Conservation (phyloP, 495 filamentous ascomycete species). For the Aspergillus diversus region DNA sequence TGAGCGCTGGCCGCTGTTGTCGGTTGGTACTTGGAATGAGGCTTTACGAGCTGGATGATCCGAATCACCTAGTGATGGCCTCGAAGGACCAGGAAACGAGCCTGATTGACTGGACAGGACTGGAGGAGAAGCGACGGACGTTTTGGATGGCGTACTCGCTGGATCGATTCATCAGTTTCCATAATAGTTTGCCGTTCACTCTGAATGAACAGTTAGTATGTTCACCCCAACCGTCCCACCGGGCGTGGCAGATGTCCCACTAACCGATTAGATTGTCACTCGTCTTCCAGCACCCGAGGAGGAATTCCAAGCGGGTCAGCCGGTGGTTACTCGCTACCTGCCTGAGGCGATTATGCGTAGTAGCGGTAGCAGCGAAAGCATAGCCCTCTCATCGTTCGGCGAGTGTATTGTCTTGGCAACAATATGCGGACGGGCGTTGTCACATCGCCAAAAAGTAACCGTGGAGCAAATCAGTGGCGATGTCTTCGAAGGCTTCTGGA, state of each 20-base stretch:
- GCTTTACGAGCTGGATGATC: slow-evolving; percentile 53
- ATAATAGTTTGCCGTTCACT: slow-evolving; percentile 49
- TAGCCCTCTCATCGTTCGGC: slow-evolving; percentile 44
- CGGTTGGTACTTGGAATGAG: slow-evolving; percentile 54
- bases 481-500: slow-evolving; percentile 43
- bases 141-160: slow-evolving; percentile 62
- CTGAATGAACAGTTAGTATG: slow-evolving; percentile 55
- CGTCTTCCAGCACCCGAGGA: slow-evolving; percentile 40
- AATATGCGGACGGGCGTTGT: slow-evolving; percentile 49
- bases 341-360: slow-evolving; percentile 42
- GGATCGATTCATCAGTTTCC: slow-evolving; percentile 55
- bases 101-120: slow-evolving; percentile 31
- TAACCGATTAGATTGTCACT: slow-evolving; percentile 25
- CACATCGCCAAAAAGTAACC: slow-evolving; percentile 44
- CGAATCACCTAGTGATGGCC: slow-evolving; percentile 21
- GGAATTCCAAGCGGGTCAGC: slow-evolving; percentile 55
- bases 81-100: slow-evolving; percentile 16
- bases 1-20: slow-evolving; percentile 58
- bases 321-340: slow-evolving; percentile 45
- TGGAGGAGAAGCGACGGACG: slow-evolving; percentile 54
- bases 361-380: slow-evolving; percentile 5
- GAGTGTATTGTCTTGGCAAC: slow-evolving; percentile 53
- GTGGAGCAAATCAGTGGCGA: slow-evolving; percentile 29
- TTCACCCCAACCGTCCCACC: background rate
- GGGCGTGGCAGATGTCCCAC: background rate